Conservation (phyloP, 2,329 filamentous ascomycete species). For the Plectosphaerella sp. region DNA sequence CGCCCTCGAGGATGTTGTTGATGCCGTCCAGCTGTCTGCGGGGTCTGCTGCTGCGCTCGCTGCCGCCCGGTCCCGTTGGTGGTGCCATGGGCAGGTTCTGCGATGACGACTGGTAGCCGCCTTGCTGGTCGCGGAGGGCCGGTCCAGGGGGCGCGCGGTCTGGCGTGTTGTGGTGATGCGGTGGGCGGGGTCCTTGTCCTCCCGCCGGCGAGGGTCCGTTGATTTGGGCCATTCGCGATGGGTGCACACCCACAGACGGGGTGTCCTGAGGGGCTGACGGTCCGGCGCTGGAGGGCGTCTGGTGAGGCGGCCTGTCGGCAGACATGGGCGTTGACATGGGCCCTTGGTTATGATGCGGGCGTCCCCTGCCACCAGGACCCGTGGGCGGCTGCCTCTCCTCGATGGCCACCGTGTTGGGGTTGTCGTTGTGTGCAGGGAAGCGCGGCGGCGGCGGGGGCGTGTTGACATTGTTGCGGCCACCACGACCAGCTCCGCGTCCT, state of each 20-base stretch:
- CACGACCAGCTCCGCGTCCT: slow-evolving; percentile 37
- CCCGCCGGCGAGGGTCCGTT: slow-evolving; percentile 1
- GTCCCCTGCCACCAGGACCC: slow-evolving; percentile 43
- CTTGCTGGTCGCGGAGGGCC: neutral
- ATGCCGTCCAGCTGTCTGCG: slow-evolving; percentile 55
- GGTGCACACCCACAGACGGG: slow-evolving; percentile 34
- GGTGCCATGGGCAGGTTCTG: slow-evolving; percentile 15
- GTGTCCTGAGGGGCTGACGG: neutral
- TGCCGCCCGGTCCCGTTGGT: slow-evolving; percentile 25
- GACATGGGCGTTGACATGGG: slow-evolving; percentile 5
- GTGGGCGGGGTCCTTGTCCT: neutral
- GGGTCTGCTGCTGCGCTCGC: slow-evolving; percentile 26
- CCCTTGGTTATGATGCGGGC: slow-evolving; percentile 20
- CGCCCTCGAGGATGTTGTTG: slow-evolving; percentile 45
- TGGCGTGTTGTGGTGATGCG: neutral
- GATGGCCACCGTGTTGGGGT: slow-evolving; percentile 37
- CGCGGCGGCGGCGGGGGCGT: slow-evolving; percentile 9
- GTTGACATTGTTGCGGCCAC: slow-evolving; percentile 23
- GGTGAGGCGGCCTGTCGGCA: slow-evolving; percentile 7
- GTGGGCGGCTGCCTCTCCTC: slow-evolving; percentile 47
- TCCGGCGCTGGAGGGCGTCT: neutral
- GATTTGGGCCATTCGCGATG: slow-evolving; percentile 46
- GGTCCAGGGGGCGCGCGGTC: neutral
- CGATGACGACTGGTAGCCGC: neutral
- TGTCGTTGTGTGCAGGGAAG: slow-evolving; percentile 31